Evolutionary conservation across 2,329 filamentous ascomycete species (phyloP).

Genomic region (Colletotrichum kahawae): DNA sequence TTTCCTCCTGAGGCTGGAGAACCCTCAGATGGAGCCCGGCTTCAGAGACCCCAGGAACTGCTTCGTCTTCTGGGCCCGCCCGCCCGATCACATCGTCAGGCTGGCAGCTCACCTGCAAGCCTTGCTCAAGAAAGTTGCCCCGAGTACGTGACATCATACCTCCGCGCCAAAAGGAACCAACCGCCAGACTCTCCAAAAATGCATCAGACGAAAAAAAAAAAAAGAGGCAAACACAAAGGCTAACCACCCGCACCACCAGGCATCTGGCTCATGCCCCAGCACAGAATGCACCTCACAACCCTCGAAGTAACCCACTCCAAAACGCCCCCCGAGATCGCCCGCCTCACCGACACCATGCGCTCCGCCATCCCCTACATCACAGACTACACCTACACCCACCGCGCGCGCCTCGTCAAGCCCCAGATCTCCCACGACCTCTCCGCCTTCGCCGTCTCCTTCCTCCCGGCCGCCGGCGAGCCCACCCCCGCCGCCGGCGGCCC

Average conservation of each 20-base stretch:
- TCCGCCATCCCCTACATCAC: constrained; percentile 64
- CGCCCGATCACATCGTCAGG: constrained; percentile 71
- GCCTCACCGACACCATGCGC: constrained; percentile 63
- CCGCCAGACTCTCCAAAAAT: background rate
- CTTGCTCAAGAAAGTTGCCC: constrained; percentile 66
- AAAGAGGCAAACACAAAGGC: background rate
- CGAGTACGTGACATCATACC: constrained; percentile 61
- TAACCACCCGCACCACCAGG: constrained; percentile 47
- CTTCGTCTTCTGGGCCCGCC: constrained; percentile 87
- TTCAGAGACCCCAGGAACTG: constrained; percentile 82
- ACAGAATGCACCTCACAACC: constrained; percentile 82
- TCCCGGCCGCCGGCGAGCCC: constrained; percentile 73
- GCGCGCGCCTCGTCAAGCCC: constrained; percentile 80
- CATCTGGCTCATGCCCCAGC: constrained; percentile 84
- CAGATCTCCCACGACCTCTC: constrained; percentile 81
- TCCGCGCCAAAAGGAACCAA: background rate
- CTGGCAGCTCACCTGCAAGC: constrained; percentile 74
- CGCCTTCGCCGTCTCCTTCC: constrained; percentile 84
- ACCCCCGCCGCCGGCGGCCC: constrained; percentile 43
- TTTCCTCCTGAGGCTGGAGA: constrained; percentile 72
- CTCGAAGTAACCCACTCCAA: constrained; percentile 85
- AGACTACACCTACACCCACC: constrained; percentile 69
- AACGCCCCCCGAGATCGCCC: constrained; percentile 70
- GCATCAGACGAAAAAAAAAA: background rate
- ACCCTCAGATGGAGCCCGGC: constrained; percentile 66